Evolutionary conservation across 768 basidiomycete species (phyloP), one percentile per base, ranked within the genome.

Genomic region (Phylloporus sp.): DNA sequence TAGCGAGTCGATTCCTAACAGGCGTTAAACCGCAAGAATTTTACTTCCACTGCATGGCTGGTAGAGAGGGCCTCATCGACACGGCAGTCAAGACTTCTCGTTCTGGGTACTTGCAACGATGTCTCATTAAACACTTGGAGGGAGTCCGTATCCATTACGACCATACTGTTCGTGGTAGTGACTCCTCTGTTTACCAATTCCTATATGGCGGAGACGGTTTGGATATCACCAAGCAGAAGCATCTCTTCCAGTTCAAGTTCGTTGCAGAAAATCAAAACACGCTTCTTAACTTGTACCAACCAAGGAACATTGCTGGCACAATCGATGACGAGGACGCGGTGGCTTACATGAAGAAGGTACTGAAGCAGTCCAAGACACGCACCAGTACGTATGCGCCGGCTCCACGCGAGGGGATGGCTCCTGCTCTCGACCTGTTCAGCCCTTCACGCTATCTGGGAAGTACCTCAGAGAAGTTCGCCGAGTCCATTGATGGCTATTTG

Each of bases 31-130:
- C 96, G 0, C 96, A 99, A 64, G 96, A 99, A 66, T 99, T 97
- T 70, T 99, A 96, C 72, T 99, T 99, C 77, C 96, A 99, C 70
- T 98, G 96, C 64, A 99, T 99, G 96, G 96, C 96, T 48, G 96
- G 96, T 42, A 82, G 96, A 57, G 96, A 99, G 72, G 96, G 96
- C 61, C 78, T 99, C 31, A 99, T 99, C 60, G 96, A 99, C 62
- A 99, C 96, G 6, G 96, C 96, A 29, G 95, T 99, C 65, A 99
- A 99, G 72, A 99, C 96, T 5, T 90, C 88, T 52, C 92, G 96
- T 44, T 98, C 96, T 5, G 96, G 96, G 17, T 99, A 99, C 67
- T 79, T 99, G 17, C 96, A 99, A 65, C 82, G 96, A 38, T 98
- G 96, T 71, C 74, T 99, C 55, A 94, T 99, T 75, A 99, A 99